These are phyloP conservation scores for Leishmania lainsoni DNA, from an alignment of 208 protist species.

Conservation along the genomic window DNA sequence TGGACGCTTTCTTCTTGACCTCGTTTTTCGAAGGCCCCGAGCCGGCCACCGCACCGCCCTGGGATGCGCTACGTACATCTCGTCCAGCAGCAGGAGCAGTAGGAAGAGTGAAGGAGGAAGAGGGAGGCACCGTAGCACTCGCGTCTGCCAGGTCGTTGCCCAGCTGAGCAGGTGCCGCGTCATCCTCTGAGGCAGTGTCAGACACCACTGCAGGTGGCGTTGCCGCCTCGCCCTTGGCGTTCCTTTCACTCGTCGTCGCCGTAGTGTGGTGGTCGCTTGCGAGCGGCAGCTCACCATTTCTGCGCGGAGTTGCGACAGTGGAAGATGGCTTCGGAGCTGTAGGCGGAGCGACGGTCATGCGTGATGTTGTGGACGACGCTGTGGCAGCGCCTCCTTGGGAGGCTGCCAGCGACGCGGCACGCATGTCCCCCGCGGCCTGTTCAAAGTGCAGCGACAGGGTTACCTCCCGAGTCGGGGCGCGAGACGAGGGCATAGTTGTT, in stretches of 20 bases:
- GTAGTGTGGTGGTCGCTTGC: background rate
- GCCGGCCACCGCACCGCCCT: background rate
- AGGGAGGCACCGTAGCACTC: background rate
- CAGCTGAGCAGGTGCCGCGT: background rate
- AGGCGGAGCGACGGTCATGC: background rate
- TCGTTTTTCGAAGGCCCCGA: background rate
- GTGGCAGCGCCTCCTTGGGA: background rate
- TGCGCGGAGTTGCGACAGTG: background rate
- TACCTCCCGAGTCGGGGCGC: constrained; percentile 19
- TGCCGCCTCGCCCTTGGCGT: background rate
- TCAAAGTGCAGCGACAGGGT: constrained; percentile 15
- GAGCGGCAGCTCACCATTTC: background rate
- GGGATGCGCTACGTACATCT: background rate
- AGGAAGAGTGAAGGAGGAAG: background rate
- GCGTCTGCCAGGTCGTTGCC: background rate
- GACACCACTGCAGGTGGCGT: background rate
- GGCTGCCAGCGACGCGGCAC: background rate
- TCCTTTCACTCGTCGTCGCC: background rate
- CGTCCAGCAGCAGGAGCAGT: background rate
- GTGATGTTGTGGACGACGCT: background rate
- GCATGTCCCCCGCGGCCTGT: background rate
- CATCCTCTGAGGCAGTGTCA: background rate
- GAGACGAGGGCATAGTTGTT: constrained; percentile 17
- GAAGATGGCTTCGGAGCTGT: background rate
- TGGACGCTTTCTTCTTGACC: constrained; percentile 2